These are phyloP conservation scores for Fistulifera solaris DNA, from an alignment of 108 stramenopile species.

Conservation along the genomic window DNA sequence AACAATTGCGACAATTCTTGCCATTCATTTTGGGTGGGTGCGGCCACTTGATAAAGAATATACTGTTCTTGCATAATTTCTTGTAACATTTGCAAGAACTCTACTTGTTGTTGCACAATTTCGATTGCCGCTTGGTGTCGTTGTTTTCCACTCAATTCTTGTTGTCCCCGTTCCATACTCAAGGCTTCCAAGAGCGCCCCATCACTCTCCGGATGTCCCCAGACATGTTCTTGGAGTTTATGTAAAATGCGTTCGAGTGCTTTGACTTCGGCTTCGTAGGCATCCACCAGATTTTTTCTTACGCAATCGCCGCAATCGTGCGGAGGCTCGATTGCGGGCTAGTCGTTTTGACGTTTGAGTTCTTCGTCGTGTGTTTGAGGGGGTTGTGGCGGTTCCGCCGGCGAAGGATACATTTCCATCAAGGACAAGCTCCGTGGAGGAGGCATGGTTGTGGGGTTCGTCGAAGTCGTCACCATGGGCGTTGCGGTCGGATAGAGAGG, in stretches of 20 bases:
- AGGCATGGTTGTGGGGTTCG: not conserved
- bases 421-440: not conserved
- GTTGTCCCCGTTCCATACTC: conserved; percentile 83
- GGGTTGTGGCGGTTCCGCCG: not conserved
- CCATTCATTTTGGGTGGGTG: conserved; percentile 16
- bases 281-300: conserved; percentile 85
- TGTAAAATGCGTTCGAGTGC: conserved; percentile 66
- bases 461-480: not conserved
- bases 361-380: conserved; percentile 48
- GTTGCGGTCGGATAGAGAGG: not conserved
- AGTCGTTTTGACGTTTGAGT: conserved; percentile 77
- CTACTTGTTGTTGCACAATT: conserved; percentile 68
- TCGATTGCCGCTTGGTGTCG: conserved; percentile 52
- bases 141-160: conserved; percentile 46
- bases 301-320: conserved; percentile 63
- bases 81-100: conserved; percentile 55
- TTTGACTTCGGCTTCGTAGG: conserved; percentile 84
- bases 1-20: conserved; percentile 47
- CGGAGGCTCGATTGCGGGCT: conserved; percentile 79
- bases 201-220: conserved; percentile 29
- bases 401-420: conserved; percentile 2
- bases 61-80: conserved; percentile 69
- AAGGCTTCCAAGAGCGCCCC: conserved; percentile 47
- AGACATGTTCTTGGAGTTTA: conserved; percentile 61
- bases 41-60: conserved; percentile 25